Evolutionary conservation across 371 early-diverging fungal species (phyloP), one percentile per base, ranked within the genome.

Genomic region (Paraphysoderma sedebokerense): DNA sequence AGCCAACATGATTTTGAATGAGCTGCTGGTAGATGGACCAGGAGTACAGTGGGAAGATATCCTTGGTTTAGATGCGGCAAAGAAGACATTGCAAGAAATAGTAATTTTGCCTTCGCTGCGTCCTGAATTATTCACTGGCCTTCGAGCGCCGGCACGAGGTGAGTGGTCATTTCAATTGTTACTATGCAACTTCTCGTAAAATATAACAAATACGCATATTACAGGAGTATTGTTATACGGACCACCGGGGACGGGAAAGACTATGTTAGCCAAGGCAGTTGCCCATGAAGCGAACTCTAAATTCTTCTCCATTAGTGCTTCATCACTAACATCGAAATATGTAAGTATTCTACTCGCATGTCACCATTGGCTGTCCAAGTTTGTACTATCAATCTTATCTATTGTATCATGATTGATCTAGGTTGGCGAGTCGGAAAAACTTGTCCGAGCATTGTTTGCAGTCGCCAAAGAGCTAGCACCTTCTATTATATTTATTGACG

Each of bases 341-440:
- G 76, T 86, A 49, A 15, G 46, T 42, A 17, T 22, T 22, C 28
- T n/a, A n/a, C n/a, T n/a, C n/a, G n/a, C n/a, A n/a, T n/a, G 40
- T 9, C 9, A 9, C 26, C 8, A 26, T 40, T 13, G 9, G 26
- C 19, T 46, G 13, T 46, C 15, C 9, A 22, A 7, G 46, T 9
- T 36, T 11, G 9, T 20, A 8, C 17, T 7, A 52, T 52, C 17
- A 12, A 1, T 15, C 23, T 22, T 11, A 26, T 13, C 12, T 35
- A 30, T 11, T 13, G 48, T 30, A 27, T 35, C 36, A 3, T 34
- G 5, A 46, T 15, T 20, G 50, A 49, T 11, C 4, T 23, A 90
- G 90, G 78, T 91, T 12, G 96, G 96, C 24, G 95, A 96, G 55
- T 89, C 90, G 30, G 97, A 95, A 50, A 92, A 92, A 61, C 82